Conservation (phyloP, 164 flowering plant species). For the Protea cynaroides region DNA sequence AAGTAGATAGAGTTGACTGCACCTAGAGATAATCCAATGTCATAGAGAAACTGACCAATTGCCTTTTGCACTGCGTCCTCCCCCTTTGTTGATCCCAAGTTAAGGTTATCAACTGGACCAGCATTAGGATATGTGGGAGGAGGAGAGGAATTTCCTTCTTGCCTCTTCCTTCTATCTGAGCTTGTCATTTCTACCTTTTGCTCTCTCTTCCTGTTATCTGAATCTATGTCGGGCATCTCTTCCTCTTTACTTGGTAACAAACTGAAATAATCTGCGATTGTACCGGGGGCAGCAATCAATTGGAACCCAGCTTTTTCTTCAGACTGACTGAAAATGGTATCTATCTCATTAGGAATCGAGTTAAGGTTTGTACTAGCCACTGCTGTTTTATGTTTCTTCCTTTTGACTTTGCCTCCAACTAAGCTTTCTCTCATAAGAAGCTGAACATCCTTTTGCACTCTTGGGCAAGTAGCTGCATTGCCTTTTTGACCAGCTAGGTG, state of each 20-base stretch:
- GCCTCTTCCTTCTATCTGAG: conserved; percentile 46
- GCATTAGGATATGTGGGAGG: conserved; percentile 13
- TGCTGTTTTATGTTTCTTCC: conserved; percentile 53
- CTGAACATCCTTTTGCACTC: conserved; percentile 59
- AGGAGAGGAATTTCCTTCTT: conserved; percentile 23
- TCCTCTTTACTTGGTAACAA: conserved; percentile 32
- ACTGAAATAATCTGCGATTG: conserved; percentile 23
- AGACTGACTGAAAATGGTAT: conserved; percentile 21
- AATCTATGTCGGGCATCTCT: conserved; percentile 15
- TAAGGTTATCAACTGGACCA: conserved; percentile 10
- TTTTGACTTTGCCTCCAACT: conserved; percentile 50
- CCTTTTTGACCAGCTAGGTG: conserved; percentile 87
- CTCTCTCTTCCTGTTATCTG: conserved; percentile 46
- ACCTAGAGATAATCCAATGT: conserved; percentile 63
- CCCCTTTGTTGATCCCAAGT: conserved; percentile 17
- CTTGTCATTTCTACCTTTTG: conserved; percentile 32
- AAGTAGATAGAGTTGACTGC: conserved; percentile 72
- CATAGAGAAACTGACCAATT: conserved; percentile 69
- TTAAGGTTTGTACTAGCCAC: conserved; percentile 31
- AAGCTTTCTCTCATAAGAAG: conserved; percentile 62
- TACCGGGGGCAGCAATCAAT: conserved; percentile 23
- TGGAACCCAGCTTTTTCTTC: conserved; percentile 26
- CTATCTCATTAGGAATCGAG: conserved; percentile 18
- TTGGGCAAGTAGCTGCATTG: conserved; percentile 70
- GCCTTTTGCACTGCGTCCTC: conserved; percentile 53